A percentile compares a stretch with the other conserved stretches of the same genome.
phyloP scores from a whole-genome alignment of 2,329 filamentous ascomycete genomes.

The Ophiostoma fasciatum region DNA sequence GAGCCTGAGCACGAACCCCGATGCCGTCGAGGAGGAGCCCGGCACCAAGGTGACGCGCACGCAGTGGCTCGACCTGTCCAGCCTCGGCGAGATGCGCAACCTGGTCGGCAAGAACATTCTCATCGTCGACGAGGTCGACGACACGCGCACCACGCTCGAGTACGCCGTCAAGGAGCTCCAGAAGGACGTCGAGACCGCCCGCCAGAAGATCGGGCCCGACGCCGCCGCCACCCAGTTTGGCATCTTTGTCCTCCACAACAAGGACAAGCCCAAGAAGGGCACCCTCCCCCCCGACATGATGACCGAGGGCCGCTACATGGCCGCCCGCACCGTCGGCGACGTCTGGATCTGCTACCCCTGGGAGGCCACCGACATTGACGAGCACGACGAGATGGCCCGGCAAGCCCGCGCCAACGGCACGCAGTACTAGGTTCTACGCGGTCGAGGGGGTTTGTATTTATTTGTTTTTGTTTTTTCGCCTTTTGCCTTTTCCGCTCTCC shows the following conservation, averaged over 20 bases:
- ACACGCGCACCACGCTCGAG: slow-evolving; percentile 85
- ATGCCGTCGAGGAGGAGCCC: slow-evolving; percentile 51
- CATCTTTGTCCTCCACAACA: slow-evolving; percentile 97
- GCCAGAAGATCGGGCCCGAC: slow-evolving; percentile 49
- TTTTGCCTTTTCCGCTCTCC: too few relatives aligned
- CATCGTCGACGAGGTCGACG: slow-evolving; percentile 91
- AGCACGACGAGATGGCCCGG: slow-evolving; percentile 63
- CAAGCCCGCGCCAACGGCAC: slow-evolving; percentile 18
- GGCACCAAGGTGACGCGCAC: slow-evolving; percentile 94
- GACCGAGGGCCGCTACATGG: slow-evolving; percentile 57
- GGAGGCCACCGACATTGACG: slow-evolving; percentile 89
- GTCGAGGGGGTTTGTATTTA: too few relatives aligned
- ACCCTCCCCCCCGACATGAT: slow-evolving; percentile 66
- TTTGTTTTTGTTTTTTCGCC: too few relatives aligned
- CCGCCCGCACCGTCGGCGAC: slow-evolving; percentile 78
- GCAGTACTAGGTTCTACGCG: background rate
- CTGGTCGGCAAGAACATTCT: slow-evolving; percentile 82
- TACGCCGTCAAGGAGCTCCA: slow-evolving; percentile 86
- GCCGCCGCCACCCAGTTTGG: slow-evolving; percentile 70
- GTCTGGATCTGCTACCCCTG: slow-evolving; percentile 99
- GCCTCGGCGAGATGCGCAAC: slow-evolving; percentile 70
- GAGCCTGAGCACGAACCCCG: slow-evolving; percentile 43
- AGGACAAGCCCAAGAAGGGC: slow-evolving; percentile 94
- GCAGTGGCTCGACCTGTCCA: slow-evolving; percentile 90
- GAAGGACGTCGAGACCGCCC: slow-evolving; percentile 81